phyloP scores from a whole-genome alignment of 306 rosid species.

The Quercus ilex region DNA sequence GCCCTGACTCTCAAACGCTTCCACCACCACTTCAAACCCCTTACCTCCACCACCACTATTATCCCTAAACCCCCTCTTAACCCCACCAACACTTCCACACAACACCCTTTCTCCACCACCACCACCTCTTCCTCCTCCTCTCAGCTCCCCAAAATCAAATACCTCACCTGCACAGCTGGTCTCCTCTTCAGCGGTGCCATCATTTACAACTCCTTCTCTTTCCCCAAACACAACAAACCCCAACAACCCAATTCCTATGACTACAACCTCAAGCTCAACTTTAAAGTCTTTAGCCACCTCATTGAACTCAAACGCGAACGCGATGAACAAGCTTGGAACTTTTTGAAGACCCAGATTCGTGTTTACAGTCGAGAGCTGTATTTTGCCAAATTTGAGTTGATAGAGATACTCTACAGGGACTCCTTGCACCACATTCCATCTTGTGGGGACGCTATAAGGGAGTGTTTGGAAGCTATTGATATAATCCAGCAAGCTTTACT shows the following conservation, averaged over 20 bases:
- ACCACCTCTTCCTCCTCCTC: too few species aligned
- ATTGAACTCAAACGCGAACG: background rate
- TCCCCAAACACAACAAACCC: too few species aligned
- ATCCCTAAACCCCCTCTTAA: too few species aligned
- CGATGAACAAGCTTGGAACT: background rate
- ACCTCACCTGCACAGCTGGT: too few species aligned
- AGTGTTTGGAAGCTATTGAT: slow-evolving; percentile 1
- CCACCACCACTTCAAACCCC: too few species aligned
- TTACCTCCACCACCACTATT: too few species aligned
- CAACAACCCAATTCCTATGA: background rate
- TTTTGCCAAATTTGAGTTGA: background rate
- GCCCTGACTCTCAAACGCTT: too few species aligned
- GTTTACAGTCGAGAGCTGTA: background rate
- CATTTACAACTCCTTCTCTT: too few species aligned
- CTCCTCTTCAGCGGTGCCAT: too few species aligned
- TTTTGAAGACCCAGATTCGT: slow-evolving; percentile 1
- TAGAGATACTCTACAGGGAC: background rate
- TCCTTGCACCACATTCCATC: background rate
- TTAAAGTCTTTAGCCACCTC: background rate
- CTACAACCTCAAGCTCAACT: background rate
- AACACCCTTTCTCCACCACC: too few species aligned
- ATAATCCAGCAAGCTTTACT: background rate
- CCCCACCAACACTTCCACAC: too few species aligned
- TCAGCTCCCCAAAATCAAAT: too few species aligned
- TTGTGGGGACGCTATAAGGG: background rate